Base-by-base conservation (phyloP, 257 asterid species). In the Capsicum pubescens region DNA sequence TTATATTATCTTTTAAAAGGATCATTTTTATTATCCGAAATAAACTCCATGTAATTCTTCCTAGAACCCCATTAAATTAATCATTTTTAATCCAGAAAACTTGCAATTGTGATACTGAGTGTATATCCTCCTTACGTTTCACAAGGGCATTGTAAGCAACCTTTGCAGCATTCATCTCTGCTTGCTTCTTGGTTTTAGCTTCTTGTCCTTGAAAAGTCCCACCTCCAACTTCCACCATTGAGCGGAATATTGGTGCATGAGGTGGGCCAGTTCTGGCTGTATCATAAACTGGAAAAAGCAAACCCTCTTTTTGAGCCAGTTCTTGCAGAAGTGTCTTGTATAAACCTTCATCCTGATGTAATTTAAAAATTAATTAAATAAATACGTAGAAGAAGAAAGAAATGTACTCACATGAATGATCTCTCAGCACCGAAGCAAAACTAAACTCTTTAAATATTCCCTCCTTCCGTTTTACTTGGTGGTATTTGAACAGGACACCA, bases 101-200 rank as follows among this genome's bases (percentile, higher is more conserved):
- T 54, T 14, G 81, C 42, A 76, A 76, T 76, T 76, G 10, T 76
- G 63, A 39, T 46, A 76, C 48, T 52, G 10, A 76, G 61, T 52
- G 64, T 74, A n/a, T 76, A 61, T 87, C 76, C 67, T 87, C 59
- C 93, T 87, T 91, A 94, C 97, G 44, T 71, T 87, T 79, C 2
- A 82, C 64, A 66, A 94, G 90, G 84, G 89, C 87, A 46, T 26
- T 61, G 79, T 90, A 94, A 56, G 97, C 97, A 87, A 84, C 89
- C 87, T 91, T 91, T 16, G 98, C 97, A 64, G 97, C 97, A 83
- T 86, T 89, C 93, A 91, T 92, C 90, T 95, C 99, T 70, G 98
- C 93, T 78, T 82, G 94, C 87, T 94, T 95, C 92, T 91, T 95
- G 42, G 92, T 90, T 84, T 87, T 93, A 71, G 94, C 92, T 84